Conservation (phyloP, 768 basidiomycete species). For the Sutorius australiensis region DNA sequence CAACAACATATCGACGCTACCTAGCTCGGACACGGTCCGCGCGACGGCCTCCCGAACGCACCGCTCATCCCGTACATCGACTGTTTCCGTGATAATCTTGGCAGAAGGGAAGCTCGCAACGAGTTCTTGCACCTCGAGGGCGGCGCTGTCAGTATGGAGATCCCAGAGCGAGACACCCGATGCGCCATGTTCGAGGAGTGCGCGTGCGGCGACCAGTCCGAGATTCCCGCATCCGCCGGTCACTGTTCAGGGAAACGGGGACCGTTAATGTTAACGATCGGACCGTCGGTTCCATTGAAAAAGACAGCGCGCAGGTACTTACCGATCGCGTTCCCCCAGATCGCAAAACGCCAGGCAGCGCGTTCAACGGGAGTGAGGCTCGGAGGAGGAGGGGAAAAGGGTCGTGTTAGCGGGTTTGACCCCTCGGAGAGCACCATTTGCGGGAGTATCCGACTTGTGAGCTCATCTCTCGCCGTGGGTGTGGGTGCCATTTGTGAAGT, state of each 20-base stretch:
- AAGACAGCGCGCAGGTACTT: constrained; percentile 4
- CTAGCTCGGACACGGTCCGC: constrained; percentile 27
- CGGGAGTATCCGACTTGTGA: constrained; percentile 29
- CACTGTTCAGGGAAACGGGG: constrained; percentile 24
- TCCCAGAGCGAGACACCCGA: constrained; percentile 28
- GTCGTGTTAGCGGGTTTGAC: constrained; percentile 33
- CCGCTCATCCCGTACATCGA: constrained; percentile 32
- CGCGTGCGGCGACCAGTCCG: constrained; percentile 36
- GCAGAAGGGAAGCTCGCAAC: constrained; percentile 26
- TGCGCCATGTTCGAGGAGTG: constrained; percentile 44
- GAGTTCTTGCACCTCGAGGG: constrained; percentile 16
- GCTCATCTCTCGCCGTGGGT: constrained; percentile 19
- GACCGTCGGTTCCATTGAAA: neutral
- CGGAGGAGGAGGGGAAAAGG: constrained; percentile 18
- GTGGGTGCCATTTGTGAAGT: constrained; percentile 3
- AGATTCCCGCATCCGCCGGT: constrained; percentile 43
- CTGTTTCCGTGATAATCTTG: constrained; percentile 31
- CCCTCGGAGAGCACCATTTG: constrained; percentile 33
- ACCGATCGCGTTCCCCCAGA: constrained; percentile 42
- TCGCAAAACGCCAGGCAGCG: constrained; percentile 34
- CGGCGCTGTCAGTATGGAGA: constrained; percentile 8
- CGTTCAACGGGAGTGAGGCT: constrained; percentile 21
- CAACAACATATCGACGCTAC: constrained; percentile 36
- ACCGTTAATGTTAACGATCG: neutral
- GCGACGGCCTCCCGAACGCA: constrained; percentile 26